phyloP scores from a whole-genome alignment of 805 yeast genomes.

The Saccharomycopsis capsularis region DNA sequence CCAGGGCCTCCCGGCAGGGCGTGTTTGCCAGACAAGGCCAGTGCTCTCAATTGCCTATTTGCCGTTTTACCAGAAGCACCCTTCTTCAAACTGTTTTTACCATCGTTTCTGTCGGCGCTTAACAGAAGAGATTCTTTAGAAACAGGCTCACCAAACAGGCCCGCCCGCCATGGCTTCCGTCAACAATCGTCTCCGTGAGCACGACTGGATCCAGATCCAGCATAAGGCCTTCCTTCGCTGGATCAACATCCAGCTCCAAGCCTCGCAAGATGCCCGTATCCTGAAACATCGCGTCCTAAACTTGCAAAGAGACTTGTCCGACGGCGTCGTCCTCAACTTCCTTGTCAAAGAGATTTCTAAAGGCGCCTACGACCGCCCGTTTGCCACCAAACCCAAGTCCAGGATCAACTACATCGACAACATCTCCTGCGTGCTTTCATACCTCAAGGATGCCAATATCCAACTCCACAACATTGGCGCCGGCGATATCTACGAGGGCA shows the following conservation, averaged over 20 bases:
- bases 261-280: conserved; percentile 9
- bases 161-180: too few relatives aligned
- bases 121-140: too few relatives aligned
- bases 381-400: conserved; percentile 31
- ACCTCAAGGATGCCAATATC: conserved; percentile 32
- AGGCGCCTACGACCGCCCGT: conserved; percentile 9
- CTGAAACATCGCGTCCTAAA: conserved; percentile 13
- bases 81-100: too few relatives aligned
- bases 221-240: conserved; percentile 44
- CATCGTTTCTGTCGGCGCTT: too few relatives aligned
- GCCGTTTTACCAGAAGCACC: too few relatives aligned
- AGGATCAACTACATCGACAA: conserved; percentile 43
- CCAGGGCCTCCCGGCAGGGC: too few relatives aligned
- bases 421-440: conserved; percentile 36
- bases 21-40: too few relatives aligned
- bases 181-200: neutral
- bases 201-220: conserved; percentile 38
- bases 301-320: conserved; percentile 32
- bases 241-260: conserved; percentile 36
- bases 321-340: conserved; percentile 35
- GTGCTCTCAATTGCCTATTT: too few relatives aligned
- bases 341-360: conserved; percentile 32
- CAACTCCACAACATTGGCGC: conserved; percentile 40
- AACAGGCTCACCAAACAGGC: too few relatives aligned
- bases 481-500: conserved; percentile 44